A percentile compares a stretch with the other conserved stretches of the same genome.
Evolutionary conservation across 1,139 yeast species (phyloP).

Genomic region (Taphrina populina): DNA sequence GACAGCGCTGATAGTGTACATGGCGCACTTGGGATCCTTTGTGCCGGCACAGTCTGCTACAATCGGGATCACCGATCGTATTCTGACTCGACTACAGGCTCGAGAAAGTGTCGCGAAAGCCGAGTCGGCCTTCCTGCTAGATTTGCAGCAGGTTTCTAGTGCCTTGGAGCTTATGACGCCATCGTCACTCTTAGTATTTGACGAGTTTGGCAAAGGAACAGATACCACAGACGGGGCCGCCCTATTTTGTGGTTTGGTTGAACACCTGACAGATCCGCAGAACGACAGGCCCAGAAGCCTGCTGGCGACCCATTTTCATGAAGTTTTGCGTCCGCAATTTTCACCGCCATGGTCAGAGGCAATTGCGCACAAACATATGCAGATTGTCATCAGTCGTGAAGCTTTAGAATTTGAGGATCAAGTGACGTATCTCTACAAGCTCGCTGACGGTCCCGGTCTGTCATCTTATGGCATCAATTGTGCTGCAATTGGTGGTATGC

Average conservation of each 20-base stretch:
- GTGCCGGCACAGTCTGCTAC: slow-evolving; percentile 77
- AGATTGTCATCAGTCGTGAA: slow-evolving; percentile 38
- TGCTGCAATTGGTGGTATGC: slow-evolving; percentile 41
- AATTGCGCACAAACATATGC: slow-evolving; percentile 39
- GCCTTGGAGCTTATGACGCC: slow-evolving; percentile 80
- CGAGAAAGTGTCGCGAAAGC: slow-evolving; percentile 50
- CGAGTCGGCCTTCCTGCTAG: slow-evolving; percentile 79
- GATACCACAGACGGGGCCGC: slow-evolving; percentile 63
- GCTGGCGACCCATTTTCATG: slow-evolving; percentile 51
- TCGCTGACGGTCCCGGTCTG: slow-evolving; percentile 38
- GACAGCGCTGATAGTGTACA: slow-evolving; percentile 78
- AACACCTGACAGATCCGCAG: slow-evolving; percentile 44
- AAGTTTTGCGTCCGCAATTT: slow-evolving; percentile 33
- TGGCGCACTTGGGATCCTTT: slow-evolving; percentile 75
- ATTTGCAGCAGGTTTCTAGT: slow-evolving; percentile 93
- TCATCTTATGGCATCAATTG: slow-evolving; percentile 41
- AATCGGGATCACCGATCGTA: slow-evolving; percentile 80
- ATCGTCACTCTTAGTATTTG: slow-evolving; percentile 84
- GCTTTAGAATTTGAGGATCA: slow-evolving; percentile 12
- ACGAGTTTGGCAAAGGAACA: slow-evolving; percentile 95
- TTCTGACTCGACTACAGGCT: slow-evolving; percentile 74
- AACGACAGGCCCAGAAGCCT: slow-evolving; percentile 40
- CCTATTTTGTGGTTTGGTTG: slow-evolving; percentile 48
- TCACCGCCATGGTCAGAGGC: no score
- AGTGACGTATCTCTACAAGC: slow-evolving; percentile 39